Evolutionary conservation across 192 early-diverging fungal genomes (phyloP).

Genomic region (Dispira parvispora): DNA sequence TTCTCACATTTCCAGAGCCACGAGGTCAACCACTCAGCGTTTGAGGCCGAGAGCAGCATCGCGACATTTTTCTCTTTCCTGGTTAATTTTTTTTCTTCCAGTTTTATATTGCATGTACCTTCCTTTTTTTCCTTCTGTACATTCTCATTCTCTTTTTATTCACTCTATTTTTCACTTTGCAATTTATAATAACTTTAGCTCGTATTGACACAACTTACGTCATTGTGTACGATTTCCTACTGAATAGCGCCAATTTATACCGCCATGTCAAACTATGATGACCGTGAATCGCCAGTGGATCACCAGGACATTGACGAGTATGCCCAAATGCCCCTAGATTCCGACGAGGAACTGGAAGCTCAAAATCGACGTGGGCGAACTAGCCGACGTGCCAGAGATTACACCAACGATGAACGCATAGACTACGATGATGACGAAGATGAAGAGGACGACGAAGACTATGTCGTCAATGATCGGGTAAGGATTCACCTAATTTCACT

Average conservation of each 20-base stretch:
- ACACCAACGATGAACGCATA: conserved; percentile 14
- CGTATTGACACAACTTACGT: no score
- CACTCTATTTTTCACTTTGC: background rate
- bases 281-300: no score
- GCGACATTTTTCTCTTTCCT: no score
- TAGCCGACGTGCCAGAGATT: background rate
- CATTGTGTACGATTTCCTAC: no score
- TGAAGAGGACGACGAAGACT: conserved; percentile 36
- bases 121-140: background rate
- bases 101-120: background rate
- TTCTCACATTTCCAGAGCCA: no score
- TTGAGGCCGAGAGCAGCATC: no score
- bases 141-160: background rate
- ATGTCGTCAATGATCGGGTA: conserved; percentile 29
- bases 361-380: background rate
- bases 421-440: conserved; percentile 15
- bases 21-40: no score
- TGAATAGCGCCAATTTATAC: background rate
- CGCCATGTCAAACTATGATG: background rate
- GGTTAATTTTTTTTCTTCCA: no score
- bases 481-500: conserved; percentile 2
- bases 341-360: background rate
- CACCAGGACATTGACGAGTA: background rate
- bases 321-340: background rate
- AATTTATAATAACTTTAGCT: no score